Conservation (phyloP, 768 basidiomycete genomes). For the Suillus subaureus region DNA sequence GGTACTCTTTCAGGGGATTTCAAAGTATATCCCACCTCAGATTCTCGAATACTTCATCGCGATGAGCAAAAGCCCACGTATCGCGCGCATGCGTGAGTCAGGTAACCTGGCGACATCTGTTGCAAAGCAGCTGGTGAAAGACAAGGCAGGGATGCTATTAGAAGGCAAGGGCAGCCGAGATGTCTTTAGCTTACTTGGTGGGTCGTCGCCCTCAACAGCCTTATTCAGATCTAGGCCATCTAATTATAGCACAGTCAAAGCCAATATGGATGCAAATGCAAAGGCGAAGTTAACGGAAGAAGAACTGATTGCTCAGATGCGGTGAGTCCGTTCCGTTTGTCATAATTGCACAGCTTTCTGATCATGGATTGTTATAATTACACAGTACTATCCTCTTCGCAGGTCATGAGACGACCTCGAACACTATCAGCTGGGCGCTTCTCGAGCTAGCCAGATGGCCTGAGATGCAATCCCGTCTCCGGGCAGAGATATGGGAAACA, state of each 20-base stretch:
- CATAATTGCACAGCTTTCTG: background rate
- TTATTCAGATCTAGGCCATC: background rate
- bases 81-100: slow-evolving; percentile 9
- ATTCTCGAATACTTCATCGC: slow-evolving; percentile 38
- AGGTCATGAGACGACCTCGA: slow-evolving; percentile 65
- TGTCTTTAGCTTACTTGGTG: slow-evolving; percentile 41
- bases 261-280: slow-evolving; percentile 29
- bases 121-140: slow-evolving; percentile 14
- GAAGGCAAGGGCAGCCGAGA: slow-evolving; percentile 10
- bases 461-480: slow-evolving; percentile 59
- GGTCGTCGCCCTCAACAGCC: slow-evolving; percentile 2
- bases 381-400: slow-evolving; percentile 50
- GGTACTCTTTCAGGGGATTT: slow-evolving; percentile 35
- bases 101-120: background rate
- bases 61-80: slow-evolving; percentile 23
- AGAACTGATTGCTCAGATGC: slow-evolving; percentile 16
- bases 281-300: slow-evolving; percentile 25
- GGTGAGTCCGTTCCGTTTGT: slow-evolving; percentile 16
- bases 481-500: slow-evolving; percentile 50
- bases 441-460: slow-evolving; percentile 62
- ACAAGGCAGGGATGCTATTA: slow-evolving; percentile 16
- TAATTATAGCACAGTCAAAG: slow-evolving; percentile 22
- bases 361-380: background rate
- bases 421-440: slow-evolving; percentile 60
- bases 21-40: slow-evolving; percentile 30